Evolutionary conservation across 495 filamentous ascomycete species (phyloP).

Genomic region (Talaromyces thailandensis): DNA sequence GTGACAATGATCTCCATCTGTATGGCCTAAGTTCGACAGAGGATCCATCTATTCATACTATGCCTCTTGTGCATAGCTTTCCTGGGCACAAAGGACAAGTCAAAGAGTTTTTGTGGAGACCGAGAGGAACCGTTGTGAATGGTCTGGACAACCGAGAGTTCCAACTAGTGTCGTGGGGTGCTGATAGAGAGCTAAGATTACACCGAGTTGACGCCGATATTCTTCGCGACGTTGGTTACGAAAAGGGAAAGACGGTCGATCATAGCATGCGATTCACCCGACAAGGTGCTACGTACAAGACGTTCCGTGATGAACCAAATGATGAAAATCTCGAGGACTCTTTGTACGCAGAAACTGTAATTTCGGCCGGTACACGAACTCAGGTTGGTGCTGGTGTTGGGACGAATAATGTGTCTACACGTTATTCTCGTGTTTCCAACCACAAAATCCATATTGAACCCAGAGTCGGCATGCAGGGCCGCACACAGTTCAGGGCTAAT

Average conservation of each 20-base stretch:
- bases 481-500: conserved; percentile 44
- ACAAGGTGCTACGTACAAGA: conserved; percentile 76
- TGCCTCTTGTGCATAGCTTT: conserved; percentile 61
- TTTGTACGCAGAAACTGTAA: conserved; percentile 7
- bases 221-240: conserved; percentile 65
- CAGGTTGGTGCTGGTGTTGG: conserved; percentile 25
- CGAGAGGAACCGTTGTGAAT: conserved; percentile 60
- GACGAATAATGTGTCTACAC: conserved; percentile 43
- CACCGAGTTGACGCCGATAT: conserved; percentile 61
- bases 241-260: conserved; percentile 54
- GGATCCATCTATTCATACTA: conserved; percentile 33
- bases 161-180: conserved; percentile 88
- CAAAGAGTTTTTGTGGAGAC: conserved; percentile 91
- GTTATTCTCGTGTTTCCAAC: conserved; percentile 30
- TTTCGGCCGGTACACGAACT: conserved; percentile 15
- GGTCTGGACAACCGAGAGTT: conserved; percentile 84
- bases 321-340: conserved; percentile 26
- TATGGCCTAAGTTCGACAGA: conserved; percentile 59
- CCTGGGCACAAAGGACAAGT: conserved; percentile 76
- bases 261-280: conserved; percentile 68
- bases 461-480: conserved; percentile 56
- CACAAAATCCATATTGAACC: conserved; percentile 39
- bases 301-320: conserved; percentile 56
- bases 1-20: conserved; percentile 74
- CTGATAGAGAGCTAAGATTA: conserved; percentile 72